phyloP scores from a whole-genome alignment of 768 basidiomycete genomes.

The Mrakia gelida region DNA sequence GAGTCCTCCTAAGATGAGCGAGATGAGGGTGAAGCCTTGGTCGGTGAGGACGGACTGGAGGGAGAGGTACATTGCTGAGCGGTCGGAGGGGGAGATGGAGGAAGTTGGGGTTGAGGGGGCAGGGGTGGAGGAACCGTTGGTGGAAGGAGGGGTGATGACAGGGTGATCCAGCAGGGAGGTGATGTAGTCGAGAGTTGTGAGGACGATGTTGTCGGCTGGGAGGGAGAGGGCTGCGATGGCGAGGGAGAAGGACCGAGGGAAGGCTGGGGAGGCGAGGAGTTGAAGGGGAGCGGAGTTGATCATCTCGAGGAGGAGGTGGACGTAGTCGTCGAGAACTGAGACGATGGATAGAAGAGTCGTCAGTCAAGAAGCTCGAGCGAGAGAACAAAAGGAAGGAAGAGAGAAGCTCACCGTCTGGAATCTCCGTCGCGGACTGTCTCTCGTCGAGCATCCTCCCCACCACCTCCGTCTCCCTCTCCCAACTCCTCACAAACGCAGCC shows the following conservation, averaged over 20 bases:
- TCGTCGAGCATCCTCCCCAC: constrained; percentile 57
- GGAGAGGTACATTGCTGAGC: constrained; percentile 55
- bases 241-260: constrained; percentile 71
- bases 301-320: constrained; percentile 71
- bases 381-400: neutral
- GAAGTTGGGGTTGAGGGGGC: constrained; percentile 49
- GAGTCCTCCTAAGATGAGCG: constrained; percentile 68
- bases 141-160: constrained; percentile 33
- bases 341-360: neutral
- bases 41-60: constrained; percentile 51
- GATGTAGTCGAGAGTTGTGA: constrained; percentile 74
- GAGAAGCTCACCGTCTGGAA: constrained; percentile 77
- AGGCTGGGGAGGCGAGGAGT: constrained; percentile 70
- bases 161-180: constrained; percentile 64
- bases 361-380: neutral
- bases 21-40: constrained; percentile 67
- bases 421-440: constrained; percentile 61
- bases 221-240: constrained; percentile 74
- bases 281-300: constrained; percentile 65
- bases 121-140: constrained; percentile 41
- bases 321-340: constrained; percentile 88
- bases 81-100: constrained; percentile 58
- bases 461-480: constrained; percentile 67
- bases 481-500: constrained; percentile 58
- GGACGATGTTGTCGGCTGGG: constrained; percentile 73